Evolutionary conservation across 2,329 filamentous ascomycete genomes (phyloP), one percentile per base, ranked within the genome.

Genomic region (Monosporascus sp.): DNA sequence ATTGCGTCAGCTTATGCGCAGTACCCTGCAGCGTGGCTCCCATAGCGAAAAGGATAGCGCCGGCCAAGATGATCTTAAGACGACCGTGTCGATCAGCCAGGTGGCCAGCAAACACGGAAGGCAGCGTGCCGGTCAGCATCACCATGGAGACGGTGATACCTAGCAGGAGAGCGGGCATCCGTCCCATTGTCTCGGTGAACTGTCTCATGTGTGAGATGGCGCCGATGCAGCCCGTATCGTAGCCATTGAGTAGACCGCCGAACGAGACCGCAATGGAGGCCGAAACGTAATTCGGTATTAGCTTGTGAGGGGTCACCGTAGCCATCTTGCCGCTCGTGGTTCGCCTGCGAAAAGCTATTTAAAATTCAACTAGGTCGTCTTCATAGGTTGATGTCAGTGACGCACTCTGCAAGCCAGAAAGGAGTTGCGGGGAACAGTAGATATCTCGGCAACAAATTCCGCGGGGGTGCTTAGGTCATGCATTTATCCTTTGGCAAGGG

Each of bases 81-180:
- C 81, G 72, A 0, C 82, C 82, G 5, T 78, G 72, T 57, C 64
- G 70, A 59, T 78, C 78, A 6, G 73, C 78, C 3, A 85, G 70
- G 55, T 78, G 73, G 0, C 84, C 77, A 0, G 79, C 80, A 53
- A 85, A 78, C 37, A 85, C 70, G 0, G 82, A 82, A 1, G 81
- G 78, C 11, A 84, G 62, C 0, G 77, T 77, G 5, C 80, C 82
- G 0, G 82, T 78, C 31, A 86, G 72, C 48, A 86, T 68, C 52
- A 86, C 80, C 2, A 75, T 74, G 0, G 82, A 85, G 3, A 87
- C 81, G 1, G 80, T 77, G 17, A 85, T 70, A 0, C 83, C 83
- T 50, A 79, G 77, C 5, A 84, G 64, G 0, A 74, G 75, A 1
- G 81, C 70, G 0, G 78, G 78, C 37, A 81, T 70, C 5, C 63